Percentiles rank a stretch among this genome's conserved stretches.
Conservation (phyloP, 495 filamentous ascomycete species). For the Trichoderma gamsii region DNA sequence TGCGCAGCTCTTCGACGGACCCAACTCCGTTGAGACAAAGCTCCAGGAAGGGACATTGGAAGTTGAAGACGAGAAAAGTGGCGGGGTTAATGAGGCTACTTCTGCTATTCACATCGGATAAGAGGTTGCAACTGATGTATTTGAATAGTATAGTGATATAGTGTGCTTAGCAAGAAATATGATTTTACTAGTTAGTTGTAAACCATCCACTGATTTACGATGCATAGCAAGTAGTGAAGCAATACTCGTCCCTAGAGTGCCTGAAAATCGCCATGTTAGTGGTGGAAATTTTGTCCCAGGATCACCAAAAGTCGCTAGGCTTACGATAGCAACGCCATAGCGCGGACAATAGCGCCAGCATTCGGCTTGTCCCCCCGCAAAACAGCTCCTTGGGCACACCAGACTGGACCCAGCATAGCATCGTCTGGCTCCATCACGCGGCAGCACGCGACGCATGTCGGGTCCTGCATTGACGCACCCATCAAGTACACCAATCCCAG, state of each 20-base stretch:
- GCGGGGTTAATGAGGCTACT: background rate
- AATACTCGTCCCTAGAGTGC: no score
- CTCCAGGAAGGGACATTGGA: background rate
- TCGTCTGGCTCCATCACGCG: background rate
- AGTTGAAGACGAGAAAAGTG: background rate
- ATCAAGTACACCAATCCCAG: no score
- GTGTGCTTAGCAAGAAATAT: background rate
- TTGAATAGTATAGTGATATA: background rate
- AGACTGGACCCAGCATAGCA: background rate
- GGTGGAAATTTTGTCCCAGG: no score
- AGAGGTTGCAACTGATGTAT: background rate
- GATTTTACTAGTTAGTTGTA: background rate
- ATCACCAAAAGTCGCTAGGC: no score
- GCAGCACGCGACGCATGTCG: background rate
- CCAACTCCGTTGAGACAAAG: slow-evolving; percentile 6
- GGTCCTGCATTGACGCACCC: background rate
- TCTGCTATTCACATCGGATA: background rate
- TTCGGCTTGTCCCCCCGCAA: background rate
- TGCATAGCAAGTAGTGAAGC: no score
- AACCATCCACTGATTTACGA: no score
- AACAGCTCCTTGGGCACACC: background rate
- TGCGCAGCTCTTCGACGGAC: slow-evolving; percentile 19
- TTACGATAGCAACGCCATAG: no score
- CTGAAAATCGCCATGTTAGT: no score
- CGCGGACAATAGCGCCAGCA: no score